A percentile compares a stretch with the other conserved stretches of the same genome.
These are phyloP conservation scores for Pythium inflatum DNA, from an alignment of 352 stramenopile species.

Conservation along the genomic window DNA sequence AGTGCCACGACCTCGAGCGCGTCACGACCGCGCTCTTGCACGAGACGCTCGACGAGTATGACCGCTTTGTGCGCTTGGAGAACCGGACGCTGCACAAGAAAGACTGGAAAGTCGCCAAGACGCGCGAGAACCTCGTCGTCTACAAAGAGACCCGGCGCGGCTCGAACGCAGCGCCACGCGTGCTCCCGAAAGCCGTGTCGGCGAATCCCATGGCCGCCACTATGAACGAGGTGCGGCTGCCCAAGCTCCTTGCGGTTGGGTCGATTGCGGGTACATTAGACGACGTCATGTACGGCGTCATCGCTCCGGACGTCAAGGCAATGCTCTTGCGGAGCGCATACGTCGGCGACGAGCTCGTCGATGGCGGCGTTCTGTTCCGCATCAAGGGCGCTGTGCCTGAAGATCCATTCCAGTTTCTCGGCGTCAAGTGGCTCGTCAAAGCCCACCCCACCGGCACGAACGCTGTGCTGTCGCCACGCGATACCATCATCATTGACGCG, in stretches of 20 bases:
- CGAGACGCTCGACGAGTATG: conserved; percentile 35
- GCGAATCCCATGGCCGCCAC: conserved; percentile 1
- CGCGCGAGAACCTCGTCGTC: conserved; percentile 35
- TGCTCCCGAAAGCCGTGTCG: neutral
- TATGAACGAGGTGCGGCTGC: conserved; percentile 28
- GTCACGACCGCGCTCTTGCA: conserved; percentile 20
- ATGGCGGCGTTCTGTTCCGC: conserved; percentile 50
- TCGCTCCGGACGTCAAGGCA: conserved; percentile 46
- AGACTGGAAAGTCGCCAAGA: conserved; percentile 41
- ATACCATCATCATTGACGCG: conserved; percentile 27
- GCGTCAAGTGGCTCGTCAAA: conserved; percentile 35
- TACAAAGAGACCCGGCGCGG: conserved; percentile 36
- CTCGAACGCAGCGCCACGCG: neutral
- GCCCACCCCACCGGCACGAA: conserved; percentile 21
- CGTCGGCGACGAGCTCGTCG: conserved; percentile 52
- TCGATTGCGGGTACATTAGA: conserved; percentile 33
- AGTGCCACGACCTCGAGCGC: conserved; percentile 22
- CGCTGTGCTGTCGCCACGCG: conserved; percentile 25
- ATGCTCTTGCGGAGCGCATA: conserved; percentile 60
- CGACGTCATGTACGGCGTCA: conserved; percentile 49
- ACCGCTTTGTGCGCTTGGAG: conserved; percentile 28
- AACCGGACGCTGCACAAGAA: conserved; percentile 34
- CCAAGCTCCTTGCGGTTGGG: conserved; percentile 30
- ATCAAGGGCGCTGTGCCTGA: conserved; percentile 42
- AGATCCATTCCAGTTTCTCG: conserved; percentile 35